Evolutionary conservation across 768 basidiomycete genomes (phyloP), one percentile per base, ranked within the genome.

Genomic region (Chalciporus sphaerocephalus): DNA sequence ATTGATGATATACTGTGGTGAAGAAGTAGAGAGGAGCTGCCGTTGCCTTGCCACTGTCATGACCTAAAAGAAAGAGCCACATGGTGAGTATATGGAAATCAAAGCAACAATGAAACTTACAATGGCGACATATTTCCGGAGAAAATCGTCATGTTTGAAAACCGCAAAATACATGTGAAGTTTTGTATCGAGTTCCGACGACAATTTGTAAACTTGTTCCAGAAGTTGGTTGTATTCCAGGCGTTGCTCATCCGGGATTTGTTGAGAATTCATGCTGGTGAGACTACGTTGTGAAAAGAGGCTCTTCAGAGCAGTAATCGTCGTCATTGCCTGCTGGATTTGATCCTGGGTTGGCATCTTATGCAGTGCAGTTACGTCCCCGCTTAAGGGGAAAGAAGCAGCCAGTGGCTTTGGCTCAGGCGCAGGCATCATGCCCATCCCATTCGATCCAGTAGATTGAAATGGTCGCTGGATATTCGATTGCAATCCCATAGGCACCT

Each of bases 161-260:
- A 80, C 59, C 17, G 71, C 55, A 42, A 66, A 62, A 50, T 74
- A 70, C 65, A 78, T 62, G 3, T 69, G 68, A 13, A 87, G 62
- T 52, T 72, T 79, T 27, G 46, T 36, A 4, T 86, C 79, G 18
- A 83, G 61, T 0, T 84, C 81, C 11, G 38, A 36, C 32, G 70
- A 69, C 40, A 68, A 57, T 40, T 71, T 76, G 56, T 60, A 60
- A 13, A 81, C 56, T 27, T 74, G 69, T 39, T 83, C 80, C 22
- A 86, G 66, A 5, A 74, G 33, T 18, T 58, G 55, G 42, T 70
- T 74, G 52, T 76, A 87, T 43, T 80, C 80, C 34, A 67, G 46
- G 35, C 77, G 71, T 46, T 80, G 80, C 2, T 80, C 78, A 8
- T 73, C 67, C 5, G 80, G 71, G 21, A 86, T 54, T 15, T 73